phyloP scores from a whole-genome alignment of 2,329 filamentous ascomycete genomes.

The Aspergillus calidoustus region DNA sequence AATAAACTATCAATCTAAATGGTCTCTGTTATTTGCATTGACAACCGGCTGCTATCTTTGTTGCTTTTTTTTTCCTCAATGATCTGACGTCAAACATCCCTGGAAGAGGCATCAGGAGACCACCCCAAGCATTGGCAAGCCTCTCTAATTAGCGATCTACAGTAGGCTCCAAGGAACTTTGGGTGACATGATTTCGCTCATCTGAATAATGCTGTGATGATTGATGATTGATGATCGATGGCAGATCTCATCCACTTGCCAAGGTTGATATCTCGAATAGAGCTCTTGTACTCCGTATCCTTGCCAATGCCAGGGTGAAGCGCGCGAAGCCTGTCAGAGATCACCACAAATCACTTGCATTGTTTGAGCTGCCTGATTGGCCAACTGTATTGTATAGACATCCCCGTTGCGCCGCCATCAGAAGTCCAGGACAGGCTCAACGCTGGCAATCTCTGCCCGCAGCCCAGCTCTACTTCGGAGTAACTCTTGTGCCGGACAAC shows the following conservation, averaged over 20 bases:
- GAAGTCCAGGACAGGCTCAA: background rate
- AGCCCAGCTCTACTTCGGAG: background rate
- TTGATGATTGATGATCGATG: background rate
- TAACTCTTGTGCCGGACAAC: conserved; percentile 7
- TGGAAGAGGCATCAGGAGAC: conserved; percentile 1
- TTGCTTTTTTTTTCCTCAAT: background rate
- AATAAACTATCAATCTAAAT: conserved; percentile 6
- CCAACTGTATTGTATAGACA: background rate
- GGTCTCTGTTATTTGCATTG: conserved; percentile 3
- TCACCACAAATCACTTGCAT: background rate
- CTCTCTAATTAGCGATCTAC: background rate
- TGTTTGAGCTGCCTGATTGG: background rate
- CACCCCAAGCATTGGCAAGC: background rate
- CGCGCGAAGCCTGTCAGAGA: conserved; percentile 2
- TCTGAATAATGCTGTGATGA: background rate
- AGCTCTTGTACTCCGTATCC: background rate
- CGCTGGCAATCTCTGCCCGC: background rate
- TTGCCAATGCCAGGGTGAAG: background rate
- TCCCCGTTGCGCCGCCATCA: background rate
- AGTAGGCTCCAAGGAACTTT: background rate
- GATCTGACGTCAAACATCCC: conserved; percentile 3
- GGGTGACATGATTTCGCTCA: background rate
- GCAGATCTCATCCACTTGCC: conserved; percentile 10
- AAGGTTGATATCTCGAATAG: conserved; percentile 5
- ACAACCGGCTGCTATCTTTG: background rate